Evolutionary conservation across 2,329 filamentous ascomycete genomes (phyloP).

Genomic region (Gnomoniopsis smithogilvyi): DNA sequence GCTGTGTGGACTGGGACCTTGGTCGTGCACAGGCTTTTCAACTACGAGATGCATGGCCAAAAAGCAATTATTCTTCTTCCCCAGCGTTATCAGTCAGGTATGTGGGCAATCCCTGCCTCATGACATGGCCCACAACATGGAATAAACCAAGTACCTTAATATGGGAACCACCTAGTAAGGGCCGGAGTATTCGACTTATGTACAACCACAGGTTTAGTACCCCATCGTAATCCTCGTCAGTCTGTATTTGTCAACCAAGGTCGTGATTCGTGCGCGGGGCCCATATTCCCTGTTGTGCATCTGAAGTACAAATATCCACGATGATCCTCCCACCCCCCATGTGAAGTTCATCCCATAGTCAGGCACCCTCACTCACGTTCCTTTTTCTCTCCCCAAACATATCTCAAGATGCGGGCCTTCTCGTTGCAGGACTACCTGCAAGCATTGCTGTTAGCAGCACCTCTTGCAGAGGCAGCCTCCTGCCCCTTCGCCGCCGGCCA

Average conservation of each 20-base stretch:
- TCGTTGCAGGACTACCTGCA: slow-evolving; percentile 6
- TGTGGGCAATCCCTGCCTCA: too few species aligned
- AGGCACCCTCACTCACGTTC: neutral
- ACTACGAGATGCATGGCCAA: too few species aligned
- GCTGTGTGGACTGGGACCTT: too few species aligned
- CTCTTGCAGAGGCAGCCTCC: slow-evolving; percentile 8
- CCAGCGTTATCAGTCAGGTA: too few species aligned
- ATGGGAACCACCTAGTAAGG: too few species aligned
- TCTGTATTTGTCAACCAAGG: neutral
- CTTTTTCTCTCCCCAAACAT: neutral
- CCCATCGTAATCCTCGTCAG: neutral
- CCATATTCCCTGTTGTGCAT: neutral
- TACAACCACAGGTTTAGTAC: neutral
- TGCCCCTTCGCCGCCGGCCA: slow-evolving; percentile 8
- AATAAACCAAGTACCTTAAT: too few species aligned
- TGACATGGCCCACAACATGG: too few species aligned
- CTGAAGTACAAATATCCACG: neutral
- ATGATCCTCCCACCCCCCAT: neutral
- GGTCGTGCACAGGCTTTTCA: too few species aligned
- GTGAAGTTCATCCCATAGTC: neutral
- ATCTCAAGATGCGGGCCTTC: neutral
- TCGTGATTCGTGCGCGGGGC: neutral
- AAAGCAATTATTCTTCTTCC: too few species aligned
- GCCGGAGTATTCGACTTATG: neutral
- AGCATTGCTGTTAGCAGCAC: slow-evolving; percentile 9